Evolutionary conservation across 768 basidiomycete species (phyloP).

Genomic region (Cubamyces sp.): DNA sequence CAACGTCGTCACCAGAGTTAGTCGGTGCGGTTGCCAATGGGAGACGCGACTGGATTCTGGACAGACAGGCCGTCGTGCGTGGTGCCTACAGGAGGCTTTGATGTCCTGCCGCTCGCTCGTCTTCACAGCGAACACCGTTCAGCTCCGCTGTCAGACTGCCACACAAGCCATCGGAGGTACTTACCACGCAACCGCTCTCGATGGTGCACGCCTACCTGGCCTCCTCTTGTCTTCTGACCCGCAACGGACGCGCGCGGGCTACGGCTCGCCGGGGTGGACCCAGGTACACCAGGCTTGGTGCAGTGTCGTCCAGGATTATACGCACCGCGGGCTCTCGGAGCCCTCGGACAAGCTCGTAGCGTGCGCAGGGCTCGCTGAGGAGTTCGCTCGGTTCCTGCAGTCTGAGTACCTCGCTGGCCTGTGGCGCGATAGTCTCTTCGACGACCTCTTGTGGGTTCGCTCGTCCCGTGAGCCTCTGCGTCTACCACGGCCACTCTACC

Average conservation of each 20-base stretch:
- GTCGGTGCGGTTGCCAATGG: too few relatives aligned
- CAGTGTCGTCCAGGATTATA: not conserved
- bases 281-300: not conserved
- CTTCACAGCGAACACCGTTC: not conserved
- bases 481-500: too few relatives aligned
- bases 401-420: too few relatives aligned
- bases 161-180: not conserved
- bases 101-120: conserved; percentile 4
- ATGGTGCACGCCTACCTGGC: not conserved
- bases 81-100: conserved; percentile 3
- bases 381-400: not conserved
- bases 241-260: not conserved
- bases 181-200: not conserved
- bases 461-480: too few relatives aligned
- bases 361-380: not conserved
- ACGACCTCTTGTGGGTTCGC: too few relatives aligned
- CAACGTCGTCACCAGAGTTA: too few relatives aligned
- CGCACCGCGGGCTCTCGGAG: not conserved
- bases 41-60: too few relatives aligned
- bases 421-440: too few relatives aligned
- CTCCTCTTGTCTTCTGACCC: not conserved
- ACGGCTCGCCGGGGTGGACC: not conserved
- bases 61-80: not conserved
- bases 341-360: conserved; percentile 4
- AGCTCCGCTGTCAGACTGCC: not conserved